Base-by-base conservation (phyloP, 1,284 basidiomycete species). In the Irpex rosettiformis region DNA sequence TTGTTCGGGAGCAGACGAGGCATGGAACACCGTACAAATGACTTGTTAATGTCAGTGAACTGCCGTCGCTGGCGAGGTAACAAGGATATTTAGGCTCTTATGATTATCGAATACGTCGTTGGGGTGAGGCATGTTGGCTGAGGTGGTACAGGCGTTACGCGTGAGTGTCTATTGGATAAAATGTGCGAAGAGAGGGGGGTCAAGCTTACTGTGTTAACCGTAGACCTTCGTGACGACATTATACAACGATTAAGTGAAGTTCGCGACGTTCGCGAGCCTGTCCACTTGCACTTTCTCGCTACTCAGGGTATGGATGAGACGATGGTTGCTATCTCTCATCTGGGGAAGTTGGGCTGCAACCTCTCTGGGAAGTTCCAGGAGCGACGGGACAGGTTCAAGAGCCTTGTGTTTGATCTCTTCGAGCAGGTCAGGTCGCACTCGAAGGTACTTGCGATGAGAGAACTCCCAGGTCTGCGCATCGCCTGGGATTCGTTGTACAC, bases 381-480 rank as follows among this genome's bases (percentile, higher is more conserved):
- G 67, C 5, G 75, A 73, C 6, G 85, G 85, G 72, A 89, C 88
- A 0, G 87, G 86, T 65, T 92, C 90, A 8, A 91, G 75, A 1
- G 90, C 88, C 72, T 93, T 93, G 60, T 92, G 83, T 70, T 91
- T 92, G 70, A 94, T 94, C 67, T 90, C 88, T 65, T 94, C 90
- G 7, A 94, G 79, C 54, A 94, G 75, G 69, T 94, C 92, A 18
- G 87, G 85, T n/a, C 90, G 81, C 1, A 84, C 90, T 33, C 88
- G 85, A 30, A 91, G 77, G 73, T 94, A 94, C 70, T 93, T 93
- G 73, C 86, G 86, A 72, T 94, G 93, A 3, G 88, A 89, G 70
- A 94, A 94, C 71, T 94, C 92, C 92, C 91, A 94, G 11, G 86
- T 88, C 73, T 93, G 91, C 42, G 86, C 83, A 66, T 92, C 88